A percentile compares a stretch with the other conserved stretches of the same genome.
phyloP scores from a whole-genome alignment of 164 flowering plant species.

The Umbellularia californica region DNA sequence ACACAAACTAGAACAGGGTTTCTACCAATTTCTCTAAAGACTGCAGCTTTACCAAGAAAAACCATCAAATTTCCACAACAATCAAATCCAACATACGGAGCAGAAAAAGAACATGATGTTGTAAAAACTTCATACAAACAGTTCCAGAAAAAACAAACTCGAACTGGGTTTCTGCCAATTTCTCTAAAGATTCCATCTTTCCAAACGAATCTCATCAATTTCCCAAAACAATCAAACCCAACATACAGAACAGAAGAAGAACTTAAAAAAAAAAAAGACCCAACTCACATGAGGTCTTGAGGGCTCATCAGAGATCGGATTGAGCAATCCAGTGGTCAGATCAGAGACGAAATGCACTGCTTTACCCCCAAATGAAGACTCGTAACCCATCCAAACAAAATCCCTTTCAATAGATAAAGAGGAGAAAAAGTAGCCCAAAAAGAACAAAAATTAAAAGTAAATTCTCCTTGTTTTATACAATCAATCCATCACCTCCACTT shows the following conservation, averaged over 20 bases:
- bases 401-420: background rate
- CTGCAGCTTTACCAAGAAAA: background rate
- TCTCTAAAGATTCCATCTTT: too few relatives aligned
- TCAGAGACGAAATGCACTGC: conserved; percentile 90
- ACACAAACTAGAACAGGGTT: background rate
- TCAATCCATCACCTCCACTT: too few relatives aligned
- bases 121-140: background rate
- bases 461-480: too few relatives aligned
- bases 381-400: conserved; percentile 15
- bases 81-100: background rate
- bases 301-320: conserved; percentile 86
- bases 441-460: too few relatives aligned
- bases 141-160: background rate
- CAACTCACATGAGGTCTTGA: conserved; percentile 29
- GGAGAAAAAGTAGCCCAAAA: background rate
- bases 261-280: background rate
- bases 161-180: background rate
- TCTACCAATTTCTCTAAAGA: background rate
- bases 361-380: conserved; percentile 57
- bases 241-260: background rate
- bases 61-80: background rate
- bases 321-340: conserved; percentile 78
- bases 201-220: background rate
- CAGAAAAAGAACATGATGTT: background rate
- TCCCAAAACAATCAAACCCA: background rate